Base-by-base conservation (phyloP, 164 flowering plant species). In the Magnolia officinalis region DNA sequence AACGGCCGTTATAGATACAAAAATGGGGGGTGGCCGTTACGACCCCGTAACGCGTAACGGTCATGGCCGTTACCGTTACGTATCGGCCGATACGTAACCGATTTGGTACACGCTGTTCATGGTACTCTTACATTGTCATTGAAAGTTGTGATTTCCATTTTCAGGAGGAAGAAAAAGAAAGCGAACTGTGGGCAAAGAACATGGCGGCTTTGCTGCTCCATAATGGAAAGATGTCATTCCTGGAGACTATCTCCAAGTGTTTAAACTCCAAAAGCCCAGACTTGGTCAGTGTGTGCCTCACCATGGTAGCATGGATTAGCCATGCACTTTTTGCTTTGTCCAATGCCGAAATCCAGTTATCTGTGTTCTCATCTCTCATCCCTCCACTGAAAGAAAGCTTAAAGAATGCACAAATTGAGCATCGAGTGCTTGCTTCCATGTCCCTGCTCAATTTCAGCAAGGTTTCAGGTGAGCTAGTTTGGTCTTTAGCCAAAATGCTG, bases 261-360 rank as follows among this genome's bases (percentile, higher is more conserved):
- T 78, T 90, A 78, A 77, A 78, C 63, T 84, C 87, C 75, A 80
- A 75, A 79, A 70, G 80, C 76, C 72, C 76, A 7, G 83, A 82
- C 49, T 76, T 90, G 78, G 86, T 84, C 72, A 66, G 79, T 58
- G 83, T 78, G 4, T 87, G 90, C 78, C 81, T 90, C 65, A 81
- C 76, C 74, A 88, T 90, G 1, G 85, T 85, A 50, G 86, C 88
- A 37, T 90, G 94, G 92, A 76, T 92, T 81, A 90, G 90, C 76
- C 70, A 37, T 76, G 86, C 88, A 55, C 86, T 92, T 73, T 72
- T 85, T 73, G 84, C 84, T 63, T 76, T 81, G 63, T 55, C 86
- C 20, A 85, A 84, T 58, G 67, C 84, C 6, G 90, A 82, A 66
- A 76, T 86, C 74, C 90, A 85, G 81, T 81, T 87, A 74, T 75